Evolutionary conservation across 495 filamentous ascomycete species (phyloP).

Genomic region (Penicillium manginii): DNA sequence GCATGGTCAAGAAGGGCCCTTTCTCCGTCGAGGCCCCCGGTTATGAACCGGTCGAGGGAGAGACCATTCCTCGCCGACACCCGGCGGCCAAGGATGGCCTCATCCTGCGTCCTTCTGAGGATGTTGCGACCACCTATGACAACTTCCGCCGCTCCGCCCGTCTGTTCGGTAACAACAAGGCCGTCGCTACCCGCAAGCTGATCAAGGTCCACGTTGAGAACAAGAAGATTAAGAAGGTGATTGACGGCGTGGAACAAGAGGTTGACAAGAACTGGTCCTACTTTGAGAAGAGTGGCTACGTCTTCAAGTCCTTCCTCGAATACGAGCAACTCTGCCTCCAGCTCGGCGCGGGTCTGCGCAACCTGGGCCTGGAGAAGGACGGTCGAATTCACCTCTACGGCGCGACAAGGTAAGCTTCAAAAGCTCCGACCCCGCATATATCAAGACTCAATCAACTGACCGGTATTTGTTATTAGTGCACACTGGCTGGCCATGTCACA

Average conservation of each 20-base stretch:
- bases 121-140: constrained; percentile 84
- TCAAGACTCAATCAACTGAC: neutral
- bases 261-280: constrained; percentile 96
- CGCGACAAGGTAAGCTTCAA: constrained; percentile 65
- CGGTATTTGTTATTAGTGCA: constrained; percentile 45
- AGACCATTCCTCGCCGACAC: constrained; percentile 88
- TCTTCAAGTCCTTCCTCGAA: constrained; percentile 84
- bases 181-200: constrained; percentile 77
- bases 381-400: constrained; percentile 88
- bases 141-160: constrained; percentile 76
- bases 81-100: constrained; percentile 73
- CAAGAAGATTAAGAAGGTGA: constrained; percentile 96
- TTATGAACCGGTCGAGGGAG: constrained; percentile 71
- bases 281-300: constrained; percentile 89
- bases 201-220: constrained; percentile 86
- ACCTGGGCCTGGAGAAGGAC: constrained; percentile 73
- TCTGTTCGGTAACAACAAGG: constrained; percentile 87
- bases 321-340: constrained; percentile 78
- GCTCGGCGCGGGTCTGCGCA: constrained; percentile 76
- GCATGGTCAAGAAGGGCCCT: constrained; percentile 59
- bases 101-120: constrained; percentile 63
- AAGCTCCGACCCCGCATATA: neutral
- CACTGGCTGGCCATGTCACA: constrained; percentile 81
- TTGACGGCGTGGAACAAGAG: constrained; percentile 87
- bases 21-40: constrained; percentile 83